Evolutionary conservation across 106 monocot species (phyloP), one percentile per base, ranked within the genome.

Genomic region (Cymbidium sinense): DNA sequence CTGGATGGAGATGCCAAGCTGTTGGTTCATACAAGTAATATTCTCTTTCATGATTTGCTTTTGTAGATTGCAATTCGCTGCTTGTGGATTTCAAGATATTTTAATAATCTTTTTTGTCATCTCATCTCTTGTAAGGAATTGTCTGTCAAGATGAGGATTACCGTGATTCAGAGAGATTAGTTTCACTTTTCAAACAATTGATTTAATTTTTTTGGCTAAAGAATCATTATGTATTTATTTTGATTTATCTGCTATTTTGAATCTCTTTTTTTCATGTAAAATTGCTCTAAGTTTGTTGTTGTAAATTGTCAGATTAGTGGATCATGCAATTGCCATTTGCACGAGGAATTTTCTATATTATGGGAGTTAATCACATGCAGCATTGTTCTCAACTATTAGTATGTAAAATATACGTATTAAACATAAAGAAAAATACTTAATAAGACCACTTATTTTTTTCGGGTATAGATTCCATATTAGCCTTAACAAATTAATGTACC

Each of bases 21-120:
- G 86, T 98, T 86, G 98, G 98, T 75, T 92, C 98, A 50, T 98
- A 94, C 92, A 98, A 89, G 98, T 96, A 90, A 58, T 30, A 37
- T 79, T 75, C 11, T 44, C 33, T 50, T 27, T 64, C 37, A 7
- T 54, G 1, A 30, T 4, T 67, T 51, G 29, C 19, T n/a, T n/a
- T n/a, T n/a, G n/a, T n/a, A n/a, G n/a, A n/a, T n/a, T n/a, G n/a
- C n/a, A 19, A 44, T 43, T 74, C 74, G n/a, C n/a, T n/a, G n/a
- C n/a, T n/a, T n/a, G n/a, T n/a, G n/a, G n/a, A n/a, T n/a, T n/a
- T n/a, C n/a, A n/a, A n/a, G n/a, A n/a, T 5, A 31, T 67, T 67
- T 67, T 67, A 1, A 31, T 67, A 25, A 7, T 15, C 33, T 67
- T 67, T 12, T 0, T n/a, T n/a, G 33, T 67, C 1, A 15, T 67